Evolutionary conservation across 176 grass and related monocot species (phyloP).

Genomic region (Poa annua): DNA sequence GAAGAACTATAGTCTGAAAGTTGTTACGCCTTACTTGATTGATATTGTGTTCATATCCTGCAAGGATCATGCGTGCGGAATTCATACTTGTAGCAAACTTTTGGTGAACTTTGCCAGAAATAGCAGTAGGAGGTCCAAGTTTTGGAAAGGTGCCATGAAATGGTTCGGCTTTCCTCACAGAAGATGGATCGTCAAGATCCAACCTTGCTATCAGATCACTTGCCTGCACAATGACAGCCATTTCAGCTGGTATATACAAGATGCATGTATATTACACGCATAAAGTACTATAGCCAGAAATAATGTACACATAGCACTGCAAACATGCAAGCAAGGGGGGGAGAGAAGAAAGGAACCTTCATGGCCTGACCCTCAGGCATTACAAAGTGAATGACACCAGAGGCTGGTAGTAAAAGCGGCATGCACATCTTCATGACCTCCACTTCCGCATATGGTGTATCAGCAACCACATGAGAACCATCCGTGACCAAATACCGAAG

Average conservation of each 20-base stretch:
- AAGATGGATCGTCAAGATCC: slow-evolving; percentile 94
- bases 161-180: slow-evolving; percentile 95
- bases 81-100: slow-evolving; percentile 79
- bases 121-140: slow-evolving; percentile 81
- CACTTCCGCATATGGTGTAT: slow-evolving; percentile 93
- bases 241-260: slow-evolving; percentile 18
- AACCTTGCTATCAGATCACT: slow-evolving; percentile 89
- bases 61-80: slow-evolving; percentile 92
- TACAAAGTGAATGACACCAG: slow-evolving; percentile 86
- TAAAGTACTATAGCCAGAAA: not conserved
- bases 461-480: slow-evolving; percentile 89
- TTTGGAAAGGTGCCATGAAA: slow-evolving; percentile 91
- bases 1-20: slow-evolving; percentile 29
- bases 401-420: slow-evolving; percentile 91
- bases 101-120: slow-evolving; percentile 97
- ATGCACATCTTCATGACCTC: slow-evolving; percentile 99
- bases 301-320: not conserved
- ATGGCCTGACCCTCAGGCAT: slow-evolving; percentile 98
- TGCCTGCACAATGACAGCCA: slow-evolving; percentile 54
- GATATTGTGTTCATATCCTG: slow-evolving; percentile 97
- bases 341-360: slow-evolving; percentile 52
- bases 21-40: slow-evolving; percentile 55
- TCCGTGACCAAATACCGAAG: slow-evolving; percentile 94
- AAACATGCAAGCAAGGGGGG: not conserved
- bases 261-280: slow-evolving; percentile 16